Percentiles rank a stretch among this genome's conserved stretches.
These are phyloP conservation scores for Exophiala dermatitidis DNA, from an alignment of 2,329 filamentous ascomycete genomes.

Conservation along the genomic window DNA sequence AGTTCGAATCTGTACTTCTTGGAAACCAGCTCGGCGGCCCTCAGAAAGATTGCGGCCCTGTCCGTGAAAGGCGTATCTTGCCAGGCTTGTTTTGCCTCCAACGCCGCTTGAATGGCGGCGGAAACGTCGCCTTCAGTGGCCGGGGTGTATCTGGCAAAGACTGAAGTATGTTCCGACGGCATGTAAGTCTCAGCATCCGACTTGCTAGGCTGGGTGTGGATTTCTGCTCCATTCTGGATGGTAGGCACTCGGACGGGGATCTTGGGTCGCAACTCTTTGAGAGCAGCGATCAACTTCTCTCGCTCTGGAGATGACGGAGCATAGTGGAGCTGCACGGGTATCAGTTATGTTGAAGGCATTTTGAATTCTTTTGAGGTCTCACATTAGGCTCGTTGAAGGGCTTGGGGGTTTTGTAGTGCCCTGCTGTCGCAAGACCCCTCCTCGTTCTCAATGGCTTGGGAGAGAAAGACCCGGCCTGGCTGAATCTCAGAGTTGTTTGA, in stretches of 20 bases:
- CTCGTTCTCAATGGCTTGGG: no score
- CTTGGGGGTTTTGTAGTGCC: slow-evolving; percentile 81
- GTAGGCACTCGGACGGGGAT: slow-evolving; percentile 72
- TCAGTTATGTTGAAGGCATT: no score
- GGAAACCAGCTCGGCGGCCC: slow-evolving; percentile 83
- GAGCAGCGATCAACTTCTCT: slow-evolving; percentile 65
- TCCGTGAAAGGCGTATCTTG: slow-evolving; percentile 81
- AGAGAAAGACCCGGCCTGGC: no score
- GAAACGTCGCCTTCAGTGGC: slow-evolving; percentile 69
- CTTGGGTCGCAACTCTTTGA: slow-evolving; percentile 61
- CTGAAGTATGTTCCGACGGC: slow-evolving; percentile 70
- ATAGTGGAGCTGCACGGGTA: no score
- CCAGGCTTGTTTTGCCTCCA: slow-evolving; percentile 82
- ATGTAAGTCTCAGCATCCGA: no score
- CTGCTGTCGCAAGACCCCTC: no score
- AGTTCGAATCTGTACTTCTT: slow-evolving; percentile 94
- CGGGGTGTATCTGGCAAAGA: slow-evolving; percentile 76
- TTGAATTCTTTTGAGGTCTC: no score
- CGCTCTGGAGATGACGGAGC: slow-evolving; percentile 74
- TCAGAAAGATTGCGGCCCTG: slow-evolving; percentile 86
- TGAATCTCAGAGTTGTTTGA: no score
- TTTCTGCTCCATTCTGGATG: slow-evolving; percentile 66
- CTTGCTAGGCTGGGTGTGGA: slow-evolving; percentile 68
- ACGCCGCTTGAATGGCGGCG: slow-evolving; percentile 71
- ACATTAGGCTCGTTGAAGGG: slow-evolving; percentile 94